These are phyloP conservation scores for Metschnikowia vanudenii DNA, from an alignment of 805 yeast genomes.

Conservation along the genomic window DNA sequence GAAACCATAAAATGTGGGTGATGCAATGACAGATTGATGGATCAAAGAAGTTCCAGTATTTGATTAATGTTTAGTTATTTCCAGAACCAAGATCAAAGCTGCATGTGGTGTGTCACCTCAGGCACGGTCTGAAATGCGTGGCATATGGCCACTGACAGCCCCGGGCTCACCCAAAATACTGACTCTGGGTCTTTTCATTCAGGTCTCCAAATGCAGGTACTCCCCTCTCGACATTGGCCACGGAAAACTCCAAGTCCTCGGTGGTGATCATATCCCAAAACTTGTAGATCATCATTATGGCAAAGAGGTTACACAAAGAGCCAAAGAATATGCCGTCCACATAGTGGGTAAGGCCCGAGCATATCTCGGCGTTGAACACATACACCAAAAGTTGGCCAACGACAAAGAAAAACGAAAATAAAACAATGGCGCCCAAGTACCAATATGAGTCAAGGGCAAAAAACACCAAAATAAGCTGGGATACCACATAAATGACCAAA, in stretches of 20 bases:
- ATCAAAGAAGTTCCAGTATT: too few species aligned
- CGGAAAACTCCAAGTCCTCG: constrained; percentile 92
- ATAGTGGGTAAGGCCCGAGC: constrained; percentile 76
- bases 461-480: constrained; percentile 67
- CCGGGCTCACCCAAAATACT: constrained; percentile 13
- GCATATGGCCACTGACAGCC: too few species aligned
- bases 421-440: constrained; percentile 82
- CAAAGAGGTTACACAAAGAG: constrained; percentile 71
- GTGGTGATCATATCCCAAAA: constrained; percentile 95
- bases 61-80: too few species aligned
- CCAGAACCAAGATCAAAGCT: too few species aligned
- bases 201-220: constrained; percentile 31
- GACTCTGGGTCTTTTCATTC: constrained; percentile 31
- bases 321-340: constrained; percentile 89
- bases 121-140: too few species aligned
- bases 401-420: constrained; percentile 71
- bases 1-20: too few species aligned
- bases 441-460: constrained; percentile 73
- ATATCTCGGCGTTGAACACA: constrained; percentile 63
- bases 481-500: constrained; percentile 57
- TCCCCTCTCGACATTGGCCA: constrained; percentile 45
- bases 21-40: too few species aligned
- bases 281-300: constrained; percentile 93
- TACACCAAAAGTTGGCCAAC: constrained; percentile 79
- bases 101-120: too few species aligned